Evolutionary conservation across 2,329 filamentous ascomycete species (phyloP).

Genomic region (Harringtonia lauricola): DNA sequence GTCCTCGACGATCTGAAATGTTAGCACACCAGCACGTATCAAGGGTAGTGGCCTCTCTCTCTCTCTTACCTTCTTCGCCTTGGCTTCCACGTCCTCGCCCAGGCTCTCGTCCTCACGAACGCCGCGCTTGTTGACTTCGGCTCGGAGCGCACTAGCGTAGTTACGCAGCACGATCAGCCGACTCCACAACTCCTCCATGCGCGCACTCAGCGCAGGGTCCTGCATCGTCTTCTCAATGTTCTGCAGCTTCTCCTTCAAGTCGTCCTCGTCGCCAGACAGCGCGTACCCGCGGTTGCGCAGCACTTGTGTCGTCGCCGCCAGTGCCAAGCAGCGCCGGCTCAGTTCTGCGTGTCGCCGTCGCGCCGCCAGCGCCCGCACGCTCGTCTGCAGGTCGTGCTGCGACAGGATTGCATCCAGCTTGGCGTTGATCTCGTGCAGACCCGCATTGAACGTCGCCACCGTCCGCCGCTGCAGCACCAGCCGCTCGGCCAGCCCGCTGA

Average conservation of each 20-base stretch:
- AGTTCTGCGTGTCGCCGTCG: slow-evolving; percentile 62
- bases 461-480: slow-evolving; percentile 62
- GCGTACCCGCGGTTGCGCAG: slow-evolving; percentile 73
- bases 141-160: slow-evolving; percentile 59
- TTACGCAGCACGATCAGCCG: slow-evolving; percentile 65
- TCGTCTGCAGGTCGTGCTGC: slow-evolving; percentile 66
- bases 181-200: slow-evolving; percentile 80
- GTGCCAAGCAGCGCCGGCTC: slow-evolving; percentile 59
- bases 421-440: slow-evolving; percentile 70
- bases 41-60: not conserved
- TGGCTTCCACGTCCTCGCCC: slow-evolving; percentile 58
- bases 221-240: slow-evolving; percentile 57
- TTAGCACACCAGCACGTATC: slow-evolving; percentile 8
- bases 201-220: slow-evolving; percentile 63
- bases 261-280: slow-evolving; percentile 68
- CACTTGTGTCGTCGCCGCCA: slow-evolving; percentile 72
- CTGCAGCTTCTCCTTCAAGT: slow-evolving; percentile 60
- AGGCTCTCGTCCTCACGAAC: slow-evolving; percentile 44
- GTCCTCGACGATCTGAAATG: slow-evolving; percentile 58
- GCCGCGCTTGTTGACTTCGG: slow-evolving; percentile 60
- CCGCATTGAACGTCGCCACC: slow-evolving; percentile 57
- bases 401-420: slow-evolving; percentile 61
- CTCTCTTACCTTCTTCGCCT: slow-evolving; percentile 62
- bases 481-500: slow-evolving; percentile 58
- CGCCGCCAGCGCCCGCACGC: slow-evolving; percentile 62